Percentiles rank a stretch among this genome's conserved stretches.
Conservation (phyloP, 75 land plant genomes). For the Cunninghamia lanceolata region DNA sequence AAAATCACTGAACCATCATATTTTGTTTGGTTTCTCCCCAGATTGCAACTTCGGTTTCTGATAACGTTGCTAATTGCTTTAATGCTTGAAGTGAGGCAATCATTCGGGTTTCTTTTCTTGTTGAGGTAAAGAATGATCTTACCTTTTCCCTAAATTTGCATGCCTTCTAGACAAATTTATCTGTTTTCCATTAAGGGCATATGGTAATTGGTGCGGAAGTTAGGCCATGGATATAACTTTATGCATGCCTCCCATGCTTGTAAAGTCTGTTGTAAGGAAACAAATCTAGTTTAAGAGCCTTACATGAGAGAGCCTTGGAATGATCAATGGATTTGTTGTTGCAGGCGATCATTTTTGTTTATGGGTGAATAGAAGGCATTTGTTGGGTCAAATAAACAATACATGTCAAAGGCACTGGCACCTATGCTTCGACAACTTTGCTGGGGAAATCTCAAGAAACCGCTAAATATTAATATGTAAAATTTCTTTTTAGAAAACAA, state of each 20-base stretch:
- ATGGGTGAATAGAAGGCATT: not conserved
- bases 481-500: not conserved
- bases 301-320: not conserved
- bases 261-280: too few species aligned
- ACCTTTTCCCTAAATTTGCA: not conserved
- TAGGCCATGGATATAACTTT: not conserved
- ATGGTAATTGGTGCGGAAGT: not conserved
- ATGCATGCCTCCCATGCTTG: not conserved
- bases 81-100: not conserved
- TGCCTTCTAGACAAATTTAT: not conserved
- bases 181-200: not conserved
- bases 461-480: not conserved
- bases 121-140: not conserved
- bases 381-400: not conserved
- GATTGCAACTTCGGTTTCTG: not conserved
- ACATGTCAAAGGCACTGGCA: not conserved
- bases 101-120: not conserved
- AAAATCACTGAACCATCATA: not conserved
- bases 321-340: not conserved
- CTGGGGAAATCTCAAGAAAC: not conserved
- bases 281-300: not conserved
- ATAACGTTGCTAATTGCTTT: not conserved
- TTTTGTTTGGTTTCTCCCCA: not conserved
- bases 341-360: not conserved
- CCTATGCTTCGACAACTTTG: not conserved